Percentiles rank a stretch among this genome's conserved stretches.
These are phyloP conservation scores for Termitomyces sp. DNA, from an alignment of 768 basidiomycete genomes.

Conservation along the genomic window DNA sequence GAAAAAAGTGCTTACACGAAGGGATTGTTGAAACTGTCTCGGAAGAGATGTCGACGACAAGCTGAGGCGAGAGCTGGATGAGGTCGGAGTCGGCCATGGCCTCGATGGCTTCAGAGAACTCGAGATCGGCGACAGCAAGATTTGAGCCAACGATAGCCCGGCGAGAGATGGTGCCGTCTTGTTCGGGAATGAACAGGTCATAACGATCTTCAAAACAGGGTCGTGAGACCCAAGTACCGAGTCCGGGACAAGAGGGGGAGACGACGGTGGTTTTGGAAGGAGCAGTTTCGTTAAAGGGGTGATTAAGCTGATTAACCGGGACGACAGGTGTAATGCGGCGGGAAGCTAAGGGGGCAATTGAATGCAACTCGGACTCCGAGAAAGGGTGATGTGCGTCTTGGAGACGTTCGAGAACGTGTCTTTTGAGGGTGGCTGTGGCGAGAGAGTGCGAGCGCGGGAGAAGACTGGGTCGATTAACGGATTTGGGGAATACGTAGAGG, in stretches of 20 bases:
- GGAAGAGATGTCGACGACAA: slow-evolving; percentile 17
- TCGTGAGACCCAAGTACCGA: slow-evolving; percentile 68
- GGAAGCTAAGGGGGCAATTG: slow-evolving; percentile 44
- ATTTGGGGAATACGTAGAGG: slow-evolving; percentile 50
- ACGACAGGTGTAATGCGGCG: slow-evolving; percentile 26
- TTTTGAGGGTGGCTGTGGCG: slow-evolving; percentile 48
- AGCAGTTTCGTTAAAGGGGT: slow-evolving; percentile 32
- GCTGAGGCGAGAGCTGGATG: slow-evolving; percentile 22
- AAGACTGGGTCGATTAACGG: slow-evolving; percentile 41
- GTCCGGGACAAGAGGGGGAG: slow-evolving; percentile 48
- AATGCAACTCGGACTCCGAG: slow-evolving; percentile 38
- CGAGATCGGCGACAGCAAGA: slow-evolving; percentile 67
- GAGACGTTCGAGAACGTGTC: slow-evolving; percentile 47
- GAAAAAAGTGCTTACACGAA: slow-evolving; percentile 17
- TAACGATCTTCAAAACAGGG: slow-evolving; percentile 77
- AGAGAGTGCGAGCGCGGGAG: slow-evolving; percentile 40
- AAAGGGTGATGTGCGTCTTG: slow-evolving; percentile 30
- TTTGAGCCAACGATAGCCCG: slow-evolving; percentile 46
- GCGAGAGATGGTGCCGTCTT: slow-evolving; percentile 34
- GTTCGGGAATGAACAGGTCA: slow-evolving; percentile 48
- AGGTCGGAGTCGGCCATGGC: slow-evolving; percentile 54
- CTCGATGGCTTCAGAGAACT: slow-evolving; percentile 69
- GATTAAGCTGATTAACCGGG: slow-evolving; percentile 23
- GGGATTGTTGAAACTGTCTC: slow-evolving; percentile 15
- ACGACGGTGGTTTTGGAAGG: slow-evolving; percentile 31